Conservation (phyloP, 352 stramenopile genomes). For the Aphanomyces cochlioides region DNA sequence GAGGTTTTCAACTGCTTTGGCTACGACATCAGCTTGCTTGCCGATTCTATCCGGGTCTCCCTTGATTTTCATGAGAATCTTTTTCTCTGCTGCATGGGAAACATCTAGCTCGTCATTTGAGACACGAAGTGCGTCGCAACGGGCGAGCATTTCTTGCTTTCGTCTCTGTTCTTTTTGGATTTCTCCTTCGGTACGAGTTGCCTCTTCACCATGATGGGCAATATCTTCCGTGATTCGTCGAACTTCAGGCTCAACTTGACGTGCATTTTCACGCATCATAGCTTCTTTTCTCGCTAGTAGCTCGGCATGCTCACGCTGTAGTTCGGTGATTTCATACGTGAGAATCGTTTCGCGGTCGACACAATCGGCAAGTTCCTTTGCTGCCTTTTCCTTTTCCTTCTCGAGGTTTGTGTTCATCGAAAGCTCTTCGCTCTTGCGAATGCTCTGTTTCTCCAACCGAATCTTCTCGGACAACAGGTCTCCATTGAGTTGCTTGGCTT, state of each 20-base stretch:
- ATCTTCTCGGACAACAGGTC: constrained; percentile 85
- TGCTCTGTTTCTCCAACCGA: constrained; percentile 79
- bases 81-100: constrained; percentile 44
- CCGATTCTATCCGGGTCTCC: constrained; percentile 75
- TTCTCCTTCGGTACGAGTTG: constrained; percentile 60
- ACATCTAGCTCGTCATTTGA: constrained; percentile 64
- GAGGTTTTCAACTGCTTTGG: constrained; percentile 66
- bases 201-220: constrained; percentile 58
- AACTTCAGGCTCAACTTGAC: constrained; percentile 83
- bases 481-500: constrained; percentile 79
- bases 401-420: constrained; percentile 66
- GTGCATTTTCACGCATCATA: constrained; percentile 68
- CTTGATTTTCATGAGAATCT: constrained; percentile 61
- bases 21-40: constrained; percentile 83
- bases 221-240: constrained; percentile 68
- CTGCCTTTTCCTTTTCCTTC: constrained; percentile 70
- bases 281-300: constrained; percentile 65
- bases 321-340: constrained; percentile 83
- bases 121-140: constrained; percentile 53
- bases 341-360: constrained; percentile 77
- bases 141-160: constrained; percentile 55
- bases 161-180: constrained; percentile 63
- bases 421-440: constrained; percentile 77
- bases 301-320: constrained; percentile 78
- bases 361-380: constrained; percentile 73